phyloP scores from a whole-genome alignment of 106 monocot species.

The Apostasia ramifera region DNA sequence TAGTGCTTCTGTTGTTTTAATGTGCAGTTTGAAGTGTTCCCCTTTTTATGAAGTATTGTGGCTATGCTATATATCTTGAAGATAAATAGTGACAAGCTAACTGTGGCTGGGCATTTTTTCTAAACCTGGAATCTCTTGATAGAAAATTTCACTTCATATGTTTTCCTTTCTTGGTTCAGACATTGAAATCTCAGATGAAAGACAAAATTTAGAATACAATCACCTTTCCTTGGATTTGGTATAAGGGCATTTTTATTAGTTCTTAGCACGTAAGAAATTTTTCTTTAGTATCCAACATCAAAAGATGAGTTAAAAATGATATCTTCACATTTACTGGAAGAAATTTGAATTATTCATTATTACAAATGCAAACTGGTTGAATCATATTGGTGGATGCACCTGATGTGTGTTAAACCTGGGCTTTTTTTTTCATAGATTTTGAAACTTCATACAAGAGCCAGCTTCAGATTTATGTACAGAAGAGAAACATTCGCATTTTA shows the following conservation, averaged over 20 bases:
- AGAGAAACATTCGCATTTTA: slow-evolving; percentile 25
- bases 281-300: not conserved
- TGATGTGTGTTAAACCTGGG: not conserved
- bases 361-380: not conserved
- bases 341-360: not conserved
- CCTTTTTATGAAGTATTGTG: no score
- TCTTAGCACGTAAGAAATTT: not conserved
- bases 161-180: not conserved
- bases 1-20: no score
- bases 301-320: not conserved
- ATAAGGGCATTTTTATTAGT: no score
- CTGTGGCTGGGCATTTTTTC: no score
- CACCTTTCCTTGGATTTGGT: not conserved
- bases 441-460: slow-evolving; percentile 41
- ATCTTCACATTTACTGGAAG: not conserved
- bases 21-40: no score
- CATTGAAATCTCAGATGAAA: not conserved
- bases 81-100: no score
- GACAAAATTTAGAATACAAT: not conserved
- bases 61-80: no score
- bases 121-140: not conserved
- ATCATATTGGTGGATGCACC: no score
- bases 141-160: not conserved
- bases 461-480: slow-evolving; percentile 53
- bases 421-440: slow-evolving; percentile 28